phyloP scores from a whole-genome alignment of 352 stramenopile genomes.

The Peronospora farinosa region DNA sequence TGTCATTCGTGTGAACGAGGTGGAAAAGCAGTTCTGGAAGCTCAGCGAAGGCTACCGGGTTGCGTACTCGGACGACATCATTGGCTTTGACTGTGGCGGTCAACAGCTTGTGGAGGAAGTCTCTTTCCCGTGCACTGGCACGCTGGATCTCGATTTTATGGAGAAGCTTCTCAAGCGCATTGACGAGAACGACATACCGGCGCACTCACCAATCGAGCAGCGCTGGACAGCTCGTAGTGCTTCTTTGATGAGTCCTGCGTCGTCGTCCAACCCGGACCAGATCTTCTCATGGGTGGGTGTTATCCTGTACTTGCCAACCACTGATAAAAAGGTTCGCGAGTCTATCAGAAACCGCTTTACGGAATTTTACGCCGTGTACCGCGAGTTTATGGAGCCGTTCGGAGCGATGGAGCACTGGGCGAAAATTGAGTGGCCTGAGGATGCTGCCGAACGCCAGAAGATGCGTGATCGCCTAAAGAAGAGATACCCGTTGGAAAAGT shows the following conservation, averaged over 20 bases:
- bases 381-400: slow-evolving; percentile 85
- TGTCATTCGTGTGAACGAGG: slow-evolving; percentile 91
- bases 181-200: slow-evolving; percentile 88
- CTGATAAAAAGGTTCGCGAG: slow-evolving; percentile 40
- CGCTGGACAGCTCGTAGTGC: slow-evolving; percentile 91
- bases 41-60: slow-evolving; percentile 88
- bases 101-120: slow-evolving; percentile 98
- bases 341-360: slow-evolving; percentile 91
- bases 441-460: slow-evolving; percentile 38
- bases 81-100: slow-evolving; percentile 98
- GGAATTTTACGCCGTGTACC: slow-evolving; percentile 88
- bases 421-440: slow-evolving; percentile 90
- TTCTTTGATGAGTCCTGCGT: slow-evolving; percentile 90
- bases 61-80: slow-evolving; percentile 90
- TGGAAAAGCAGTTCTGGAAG: slow-evolving; percentile 95
- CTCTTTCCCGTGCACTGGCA: slow-evolving; percentile 84
- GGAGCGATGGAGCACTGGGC: slow-evolving; percentile 93
- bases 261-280: slow-evolving; percentile 52
- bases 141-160: slow-evolving; percentile 91
- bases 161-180: slow-evolving; percentile 89
- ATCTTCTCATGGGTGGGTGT: slow-evolving; percentile 96
- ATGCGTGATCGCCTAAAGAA: slow-evolving; percentile 63
- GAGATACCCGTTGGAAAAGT: slow-evolving; percentile 86
- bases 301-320: slow-evolving; percentile 93
- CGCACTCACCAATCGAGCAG: slow-evolving; percentile 96